phyloP scores from a whole-genome alignment of 345 rosid genomes.

The Excoecaria cochinchinensis region DNA sequence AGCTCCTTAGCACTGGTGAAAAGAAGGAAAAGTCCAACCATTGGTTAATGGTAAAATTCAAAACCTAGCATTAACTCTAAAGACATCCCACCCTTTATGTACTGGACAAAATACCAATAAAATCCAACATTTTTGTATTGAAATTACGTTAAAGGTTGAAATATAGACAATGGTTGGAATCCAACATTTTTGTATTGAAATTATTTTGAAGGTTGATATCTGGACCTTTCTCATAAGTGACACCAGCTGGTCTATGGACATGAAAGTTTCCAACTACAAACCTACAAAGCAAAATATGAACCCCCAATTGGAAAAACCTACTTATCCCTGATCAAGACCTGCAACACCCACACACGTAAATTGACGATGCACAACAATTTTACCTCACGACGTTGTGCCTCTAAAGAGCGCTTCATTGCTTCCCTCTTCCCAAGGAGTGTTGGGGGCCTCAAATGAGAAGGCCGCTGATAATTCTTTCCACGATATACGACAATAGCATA shows the following conservation, averaged over 20 bases:
- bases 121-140: background rate
- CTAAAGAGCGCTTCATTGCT: slow-evolving; percentile 78
- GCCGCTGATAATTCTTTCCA: slow-evolving; percentile 86
- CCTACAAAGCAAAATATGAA: background rate
- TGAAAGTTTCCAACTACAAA: background rate
- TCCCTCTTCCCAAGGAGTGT: slow-evolving; percentile 74
- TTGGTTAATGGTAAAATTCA: slow-evolving; percentile 1
- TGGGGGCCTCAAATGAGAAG: slow-evolving; percentile 70
- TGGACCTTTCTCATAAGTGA: background rate
- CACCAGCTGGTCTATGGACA: background rate
- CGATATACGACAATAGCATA: slow-evolving; percentile 83
- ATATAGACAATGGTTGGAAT: background rate
- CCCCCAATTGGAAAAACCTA: background rate
- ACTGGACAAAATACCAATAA: background rate
- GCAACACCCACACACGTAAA: background rate
- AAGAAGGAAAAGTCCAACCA: background rate
- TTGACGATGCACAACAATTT: slow-evolving; percentile 15
- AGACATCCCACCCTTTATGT: background rate
- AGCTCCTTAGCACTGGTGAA: background rate
- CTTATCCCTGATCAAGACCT: background rate
- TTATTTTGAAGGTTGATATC: background rate
- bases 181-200: background rate
- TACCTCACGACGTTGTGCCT: slow-evolving; percentile 84
- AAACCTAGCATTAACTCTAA: background rate
- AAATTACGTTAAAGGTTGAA: background rate